These are phyloP conservation scores for Pyrrhoderma lamaoense DNA, from an alignment of 1,284 basidiomycete species.

Conservation along the genomic window DNA sequence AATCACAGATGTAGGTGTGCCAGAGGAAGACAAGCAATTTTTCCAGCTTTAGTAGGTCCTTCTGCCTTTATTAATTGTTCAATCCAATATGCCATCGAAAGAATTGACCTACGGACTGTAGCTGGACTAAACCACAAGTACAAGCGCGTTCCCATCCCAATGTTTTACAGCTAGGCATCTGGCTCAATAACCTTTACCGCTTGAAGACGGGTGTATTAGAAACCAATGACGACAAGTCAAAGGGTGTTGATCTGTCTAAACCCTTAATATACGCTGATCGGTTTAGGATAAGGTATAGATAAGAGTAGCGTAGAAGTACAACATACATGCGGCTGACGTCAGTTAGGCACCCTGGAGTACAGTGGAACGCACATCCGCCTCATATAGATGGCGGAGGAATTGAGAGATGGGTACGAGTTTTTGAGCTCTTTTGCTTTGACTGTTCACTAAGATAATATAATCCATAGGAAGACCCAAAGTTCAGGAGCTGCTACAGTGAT, in stretches of 20 bases:
- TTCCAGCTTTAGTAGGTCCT: conserved; percentile 64
- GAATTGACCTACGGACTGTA: conserved; percentile 22
- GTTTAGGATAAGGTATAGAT: conserved; percentile 51
- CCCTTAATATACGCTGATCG: conserved; percentile 78
- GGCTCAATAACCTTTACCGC: conserved; percentile 62
- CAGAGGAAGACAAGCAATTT: conserved; percentile 59
- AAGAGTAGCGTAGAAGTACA: neutral
- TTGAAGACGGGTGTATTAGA: conserved; percentile 8
- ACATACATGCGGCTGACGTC: neutral
- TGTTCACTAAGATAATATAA: neutral
- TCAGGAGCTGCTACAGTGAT: conserved; percentile 57
- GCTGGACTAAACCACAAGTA: conserved; percentile 66
- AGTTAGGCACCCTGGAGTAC: conserved; percentile 53
- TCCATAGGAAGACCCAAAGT: conserved; percentile 51
- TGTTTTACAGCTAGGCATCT: conserved; percentile 50
- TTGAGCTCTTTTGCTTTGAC: neutral
- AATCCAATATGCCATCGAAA: neutral
- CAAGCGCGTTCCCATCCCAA: conserved; percentile 71
- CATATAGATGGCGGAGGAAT: conserved; percentile 80
- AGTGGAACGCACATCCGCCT: conserved; percentile 63
- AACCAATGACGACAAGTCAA: conserved; percentile 27
- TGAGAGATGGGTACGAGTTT: conserved; percentile 56
- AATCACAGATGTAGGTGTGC: too few relatives aligned
- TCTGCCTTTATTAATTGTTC: neutral
- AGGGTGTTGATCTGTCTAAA: conserved; percentile 57